phyloP scores from a whole-genome alignment of 768 basidiomycete genomes.

The Boletus sp. region DNA sequence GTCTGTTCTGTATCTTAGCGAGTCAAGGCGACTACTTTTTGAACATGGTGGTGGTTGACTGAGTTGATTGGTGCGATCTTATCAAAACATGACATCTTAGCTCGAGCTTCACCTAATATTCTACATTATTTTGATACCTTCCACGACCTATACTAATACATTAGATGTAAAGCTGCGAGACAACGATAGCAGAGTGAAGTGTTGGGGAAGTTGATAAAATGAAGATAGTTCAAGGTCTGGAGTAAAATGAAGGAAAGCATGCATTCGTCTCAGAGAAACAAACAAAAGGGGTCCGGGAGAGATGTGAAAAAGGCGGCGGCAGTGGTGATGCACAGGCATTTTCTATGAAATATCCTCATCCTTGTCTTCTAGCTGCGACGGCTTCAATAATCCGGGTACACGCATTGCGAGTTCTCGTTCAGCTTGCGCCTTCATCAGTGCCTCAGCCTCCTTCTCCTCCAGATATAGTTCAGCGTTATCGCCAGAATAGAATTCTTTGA shows the following conservation, averaged over 20 bases:
- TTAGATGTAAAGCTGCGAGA: conserved; percentile 35
- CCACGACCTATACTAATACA: conserved; percentile 36
- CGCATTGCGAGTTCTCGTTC: conserved; percentile 89
- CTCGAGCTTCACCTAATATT: conserved; percentile 18
- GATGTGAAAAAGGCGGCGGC: conserved; percentile 24
- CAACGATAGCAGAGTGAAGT: conserved; percentile 33
- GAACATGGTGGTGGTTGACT: conserved; percentile 53
- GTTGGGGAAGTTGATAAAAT: conserved; percentile 18
- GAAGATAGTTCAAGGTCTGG: conserved; percentile 30
- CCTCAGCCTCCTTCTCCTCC: conserved; percentile 93
- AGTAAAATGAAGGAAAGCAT: conserved; percentile 20
- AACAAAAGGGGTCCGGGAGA: conserved; percentile 16
- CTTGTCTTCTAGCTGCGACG: conserved; percentile 90
- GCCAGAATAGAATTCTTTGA: conserved; percentile 93
- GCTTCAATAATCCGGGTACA: conserved; percentile 98
- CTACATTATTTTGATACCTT: conserved; percentile 31
- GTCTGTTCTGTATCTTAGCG: conserved; percentile 1
- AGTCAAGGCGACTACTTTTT: conserved; percentile 53
- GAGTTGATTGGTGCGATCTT: conserved; percentile 5
- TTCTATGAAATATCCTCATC: conserved; percentile 69
- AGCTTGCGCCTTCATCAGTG: conserved; percentile 70
- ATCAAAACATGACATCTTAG: conserved; percentile 5
- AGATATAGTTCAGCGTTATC: conserved; percentile 90
- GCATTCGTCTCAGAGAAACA: conserved; percentile 33
- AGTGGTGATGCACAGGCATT: conserved; percentile 26